Conservation (phyloP, 148 eudicot species). For the Pouteria glomerata region DNA sequence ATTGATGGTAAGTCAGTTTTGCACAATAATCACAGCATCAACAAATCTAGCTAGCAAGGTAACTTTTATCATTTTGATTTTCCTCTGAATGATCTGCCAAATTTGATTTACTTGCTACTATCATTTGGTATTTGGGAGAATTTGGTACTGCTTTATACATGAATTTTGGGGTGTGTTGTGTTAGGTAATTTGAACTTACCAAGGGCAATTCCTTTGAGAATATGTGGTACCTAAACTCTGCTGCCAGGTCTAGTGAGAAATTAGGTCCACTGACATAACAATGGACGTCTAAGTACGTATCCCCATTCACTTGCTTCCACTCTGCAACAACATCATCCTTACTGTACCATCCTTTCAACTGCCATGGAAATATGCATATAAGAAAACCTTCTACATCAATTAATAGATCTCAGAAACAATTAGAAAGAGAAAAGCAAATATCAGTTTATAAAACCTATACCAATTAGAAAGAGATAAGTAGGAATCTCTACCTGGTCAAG, state of each 20-base stretch:
- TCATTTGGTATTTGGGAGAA: too few species aligned
- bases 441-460: not conserved
- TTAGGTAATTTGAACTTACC: slow-evolving; percentile 38
- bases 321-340: slow-evolving; percentile 95
- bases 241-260: slow-evolving; percentile 56
- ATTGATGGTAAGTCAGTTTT: not conserved
- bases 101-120: too few species aligned
- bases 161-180: too few species aligned
- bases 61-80: too few species aligned
- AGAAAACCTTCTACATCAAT: not conserved
- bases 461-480: not conserved
- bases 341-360: slow-evolving; percentile 87
- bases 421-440: not conserved
- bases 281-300: slow-evolving; percentile 63
- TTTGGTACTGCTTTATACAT: too few species aligned
- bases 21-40: not conserved
- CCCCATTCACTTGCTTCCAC: slow-evolving; percentile 73
- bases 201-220: slow-evolving; percentile 90
- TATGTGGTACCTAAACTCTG: slow-evolving; percentile 82
- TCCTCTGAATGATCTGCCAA: too few species aligned
- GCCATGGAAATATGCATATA: slow-evolving; percentile 16
- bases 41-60: not conserved
- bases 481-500: slow-evolving; percentile 59
- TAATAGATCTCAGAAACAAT: not conserved
- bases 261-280: slow-evolving; percentile 88